Evolutionary conservation across 768 basidiomycete species (phyloP), one percentile per base, ranked within the genome.

Genomic region (Coprinopsis cinerea): DNA sequence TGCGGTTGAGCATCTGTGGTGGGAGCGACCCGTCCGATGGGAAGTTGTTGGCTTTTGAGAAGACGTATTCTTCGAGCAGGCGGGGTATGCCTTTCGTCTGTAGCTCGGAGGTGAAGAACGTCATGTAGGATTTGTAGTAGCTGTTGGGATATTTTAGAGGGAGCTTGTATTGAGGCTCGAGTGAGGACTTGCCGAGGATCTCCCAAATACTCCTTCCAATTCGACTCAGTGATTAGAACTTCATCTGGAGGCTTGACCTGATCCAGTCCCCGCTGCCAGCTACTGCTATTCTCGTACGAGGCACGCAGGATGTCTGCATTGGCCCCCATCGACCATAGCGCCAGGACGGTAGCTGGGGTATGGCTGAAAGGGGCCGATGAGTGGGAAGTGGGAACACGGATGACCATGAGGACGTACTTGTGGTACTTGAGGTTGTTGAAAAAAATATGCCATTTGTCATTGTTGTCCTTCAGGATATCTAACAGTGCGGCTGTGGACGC

Each of bases 281-380:
- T 56, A 36, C 57, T 52, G 45, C 75, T 71, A 26, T 52, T 52
- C 22, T 68, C 53, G 55, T 74, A 76, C 3, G 63, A 70, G 5
- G 65, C 65, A 24, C 60, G 48, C 5, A 79, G 64, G n/a, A 70
- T 57, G 17, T 60, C 52, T 2, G 55, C 61, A 52, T 71, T 64
- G 0, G 75, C 83, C 1, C 85, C 86, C 11, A 88, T 61, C 0
- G 71, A 69, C 68, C 79, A 87, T 2, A 79, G 70, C 4, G 82
- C 79, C 20, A 83, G 62, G 14, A 76, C 55, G 24, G 76, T 79
- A 53, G 85, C 82, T 3, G 77, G 66, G 26, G 74, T 63, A 63
- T 87, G 85, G 53, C 64, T 71, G 45, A 4, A 64, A 41, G 57
- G 66, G 61, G 64, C 67, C 57, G 64, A 65, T 54, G 64, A 63